Conservation (phyloP, 2,329 filamentous ascomycete genomes). For the Lachnellula hyalina region DNA sequence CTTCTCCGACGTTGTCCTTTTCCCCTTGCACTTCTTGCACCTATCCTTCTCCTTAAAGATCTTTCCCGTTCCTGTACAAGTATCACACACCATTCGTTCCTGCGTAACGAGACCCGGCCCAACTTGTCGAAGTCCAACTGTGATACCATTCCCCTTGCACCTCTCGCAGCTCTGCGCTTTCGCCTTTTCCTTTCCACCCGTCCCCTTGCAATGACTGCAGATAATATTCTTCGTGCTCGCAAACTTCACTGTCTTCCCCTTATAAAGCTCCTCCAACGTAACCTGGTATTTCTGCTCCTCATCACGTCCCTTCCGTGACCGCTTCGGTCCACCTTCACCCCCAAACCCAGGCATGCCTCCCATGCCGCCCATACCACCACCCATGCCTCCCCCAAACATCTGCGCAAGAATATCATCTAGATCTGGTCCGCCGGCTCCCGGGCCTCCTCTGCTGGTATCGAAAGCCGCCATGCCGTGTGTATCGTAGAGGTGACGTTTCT, state of each 20-base stretch:
- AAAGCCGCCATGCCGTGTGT: constrained; percentile 94
- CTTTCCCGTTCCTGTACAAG: constrained; percentile 78
- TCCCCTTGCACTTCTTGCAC: constrained; percentile 98
- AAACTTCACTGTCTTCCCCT: constrained; percentile 97
- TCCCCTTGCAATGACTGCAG: constrained; percentile 81
- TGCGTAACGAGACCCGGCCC: constrained; percentile 83
- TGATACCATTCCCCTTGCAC: constrained; percentile 75
- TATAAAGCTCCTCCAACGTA: constrained; percentile 90
- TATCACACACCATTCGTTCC: constrained; percentile 72
- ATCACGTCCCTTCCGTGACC: constrained; percentile 67
- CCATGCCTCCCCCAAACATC: constrained; percentile 73
- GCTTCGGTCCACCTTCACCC: constrained; percentile 43
- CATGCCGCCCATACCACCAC: constrained; percentile 49
- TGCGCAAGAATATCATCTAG: constrained; percentile 89
- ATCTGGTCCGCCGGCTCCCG: constrained; percentile 63
- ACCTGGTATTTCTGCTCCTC: constrained; percentile 92
- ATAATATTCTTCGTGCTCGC: constrained; percentile 90
- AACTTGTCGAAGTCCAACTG: constrained; percentile 73
- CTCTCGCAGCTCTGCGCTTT: constrained; percentile 77
- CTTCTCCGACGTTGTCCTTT: constrained; percentile 77
- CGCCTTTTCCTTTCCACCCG: constrained; percentile 85
- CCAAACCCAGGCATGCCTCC: constrained; percentile 37
- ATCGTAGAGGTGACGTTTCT: constrained; percentile 89
- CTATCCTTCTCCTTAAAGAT: constrained; percentile 94
- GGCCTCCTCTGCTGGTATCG: constrained; percentile 64